Evolutionary conservation across 2,329 filamentous ascomycete species (phyloP).

Genomic region (Monosporascus sp.): DNA sequence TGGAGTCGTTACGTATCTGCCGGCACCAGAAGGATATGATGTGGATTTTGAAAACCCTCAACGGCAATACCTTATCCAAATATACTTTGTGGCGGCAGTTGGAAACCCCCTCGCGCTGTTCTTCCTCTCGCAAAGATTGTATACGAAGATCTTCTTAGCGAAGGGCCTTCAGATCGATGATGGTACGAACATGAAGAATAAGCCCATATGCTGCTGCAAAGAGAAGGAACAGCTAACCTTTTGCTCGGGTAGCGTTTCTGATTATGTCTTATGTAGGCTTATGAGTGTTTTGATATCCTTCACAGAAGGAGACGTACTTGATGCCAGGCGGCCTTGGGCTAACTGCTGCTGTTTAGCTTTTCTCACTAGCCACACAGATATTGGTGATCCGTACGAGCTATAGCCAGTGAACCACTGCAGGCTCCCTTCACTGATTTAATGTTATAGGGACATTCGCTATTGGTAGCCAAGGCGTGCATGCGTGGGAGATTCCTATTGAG

Average conservation of each 20-base stretch:
- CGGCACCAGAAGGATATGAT: constrained; percentile 4
- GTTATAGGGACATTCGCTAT: background rate
- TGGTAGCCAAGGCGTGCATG: constrained; percentile 1
- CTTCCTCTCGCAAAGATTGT: constrained; percentile 4
- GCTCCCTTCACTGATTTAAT: background rate
- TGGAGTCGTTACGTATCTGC: background rate
- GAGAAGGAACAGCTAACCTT: background rate
- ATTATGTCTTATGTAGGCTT: background rate
- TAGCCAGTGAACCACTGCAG: background rate
- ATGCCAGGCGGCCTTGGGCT: background rate
- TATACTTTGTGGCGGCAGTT: constrained; percentile 1
- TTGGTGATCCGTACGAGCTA: background rate
- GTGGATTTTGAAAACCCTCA: constrained; percentile 7
- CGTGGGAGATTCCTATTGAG: constrained; percentile 4
- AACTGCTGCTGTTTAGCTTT: background rate
- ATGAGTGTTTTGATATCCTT: background rate
- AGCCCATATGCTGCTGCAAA: background rate
- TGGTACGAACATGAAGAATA: background rate
- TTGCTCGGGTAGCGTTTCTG: background rate
- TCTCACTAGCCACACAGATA: background rate
- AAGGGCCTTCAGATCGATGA: constrained; percentile 5
- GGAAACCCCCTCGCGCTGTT: background rate
- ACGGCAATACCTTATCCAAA: background rate
- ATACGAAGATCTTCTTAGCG: background rate
- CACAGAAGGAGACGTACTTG: background rate